Conservation (phyloP, 805 yeast species). For the Schizosaccharomyces japonicus region DNA sequence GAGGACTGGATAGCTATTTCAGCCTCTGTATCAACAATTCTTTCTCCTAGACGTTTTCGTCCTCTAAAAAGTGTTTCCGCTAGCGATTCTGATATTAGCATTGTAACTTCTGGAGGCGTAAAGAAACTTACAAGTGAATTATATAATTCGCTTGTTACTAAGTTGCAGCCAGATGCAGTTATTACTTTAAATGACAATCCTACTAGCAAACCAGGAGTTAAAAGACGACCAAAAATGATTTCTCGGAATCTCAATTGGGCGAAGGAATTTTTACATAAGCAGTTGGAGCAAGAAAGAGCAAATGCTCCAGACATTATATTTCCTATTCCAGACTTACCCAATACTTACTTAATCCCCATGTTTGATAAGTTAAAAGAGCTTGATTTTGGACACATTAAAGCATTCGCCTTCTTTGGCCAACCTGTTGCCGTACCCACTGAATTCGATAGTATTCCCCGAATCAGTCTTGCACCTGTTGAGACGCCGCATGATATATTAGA, state of each 20-base stretch:
- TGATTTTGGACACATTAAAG: slow-evolving; percentile 3
- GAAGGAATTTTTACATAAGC: slow-evolving; percentile 12
- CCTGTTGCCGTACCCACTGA: slow-evolving; percentile 6
- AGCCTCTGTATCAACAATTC: slow-evolving; percentile 10
- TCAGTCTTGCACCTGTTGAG: slow-evolving; percentile 10
- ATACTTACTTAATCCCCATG: not conserved
- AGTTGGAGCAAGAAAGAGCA: not conserved
- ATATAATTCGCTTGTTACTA: slow-evolving; percentile 10
- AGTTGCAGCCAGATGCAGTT: slow-evolving; percentile 13
- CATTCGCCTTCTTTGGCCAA: slow-evolving; percentile 8
- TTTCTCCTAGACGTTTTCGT: slow-evolving; percentile 15
- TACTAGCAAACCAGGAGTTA: slow-evolving; percentile 14
- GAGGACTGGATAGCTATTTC: not conserved
- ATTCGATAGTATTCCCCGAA: slow-evolving; percentile 8
- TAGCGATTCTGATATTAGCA: slow-evolving; percentile 14
- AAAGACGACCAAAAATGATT: slow-evolving; percentile 18
- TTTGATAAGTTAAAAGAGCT: not conserved
- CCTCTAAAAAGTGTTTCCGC: slow-evolving; percentile 17
- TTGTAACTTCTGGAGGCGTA: slow-evolving; percentile 19
- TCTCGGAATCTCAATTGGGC: slow-evolving; percentile 13
- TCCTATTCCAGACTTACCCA: not conserved
- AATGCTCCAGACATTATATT: not conserved
- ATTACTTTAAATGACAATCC: slow-evolving; percentile 5
- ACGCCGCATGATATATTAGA: slow-evolving; percentile 18
- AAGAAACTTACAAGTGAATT: slow-evolving; percentile 13